These are phyloP conservation scores for Phytophthora megakarya DNA, from an alignment of 352 stramenopile species.

Conservation along the genomic window DNA sequence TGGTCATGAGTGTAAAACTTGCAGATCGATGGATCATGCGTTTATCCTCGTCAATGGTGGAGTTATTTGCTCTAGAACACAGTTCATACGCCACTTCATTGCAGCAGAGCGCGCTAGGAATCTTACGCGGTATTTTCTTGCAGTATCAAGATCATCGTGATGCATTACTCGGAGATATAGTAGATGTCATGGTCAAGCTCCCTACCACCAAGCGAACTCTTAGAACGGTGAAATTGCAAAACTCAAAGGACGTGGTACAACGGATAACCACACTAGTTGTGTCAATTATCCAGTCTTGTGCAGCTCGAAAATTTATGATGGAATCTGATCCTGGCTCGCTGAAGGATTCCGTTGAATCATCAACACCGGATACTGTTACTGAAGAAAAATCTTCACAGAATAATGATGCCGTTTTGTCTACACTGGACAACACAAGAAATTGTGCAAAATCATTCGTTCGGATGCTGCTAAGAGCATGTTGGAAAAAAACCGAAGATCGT, in stretches of 20 bases:
- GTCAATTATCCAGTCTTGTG: conserved; percentile 62
- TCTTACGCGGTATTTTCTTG: conserved; percentile 73
- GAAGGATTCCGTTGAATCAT: conserved; percentile 13
- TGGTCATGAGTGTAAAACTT: conserved; percentile 74
- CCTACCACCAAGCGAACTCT: conserved; percentile 75
- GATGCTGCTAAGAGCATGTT: conserved; percentile 67
- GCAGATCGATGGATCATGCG: conserved; percentile 76
- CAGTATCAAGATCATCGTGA: conserved; percentile 64
- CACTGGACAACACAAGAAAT: conserved; percentile 41
- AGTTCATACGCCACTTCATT: conserved; percentile 60
- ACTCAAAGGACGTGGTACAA: conserved; percentile 59
- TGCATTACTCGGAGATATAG: conserved; percentile 71
- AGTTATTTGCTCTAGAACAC: conserved; percentile 74
- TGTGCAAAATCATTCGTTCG: conserved; percentile 52
- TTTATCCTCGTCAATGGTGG: conserved; percentile 71
- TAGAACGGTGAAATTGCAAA: conserved; percentile 65
- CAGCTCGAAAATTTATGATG: conserved; percentile 12
- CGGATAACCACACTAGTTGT: conserved; percentile 75
- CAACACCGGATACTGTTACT: conserved; percentile 24
- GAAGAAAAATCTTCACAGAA: conserved; percentile 23
- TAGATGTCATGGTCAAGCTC: conserved; percentile 78
- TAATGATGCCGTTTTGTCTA: conserved; percentile 8
- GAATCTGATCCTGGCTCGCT: conserved; percentile 5
- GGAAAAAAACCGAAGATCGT: conserved; percentile 84
- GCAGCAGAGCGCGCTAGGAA: conserved; percentile 62